Evolutionary conservation across 176 grass and related monocot species (phyloP).

Genomic region (Carex cristatella): DNA sequence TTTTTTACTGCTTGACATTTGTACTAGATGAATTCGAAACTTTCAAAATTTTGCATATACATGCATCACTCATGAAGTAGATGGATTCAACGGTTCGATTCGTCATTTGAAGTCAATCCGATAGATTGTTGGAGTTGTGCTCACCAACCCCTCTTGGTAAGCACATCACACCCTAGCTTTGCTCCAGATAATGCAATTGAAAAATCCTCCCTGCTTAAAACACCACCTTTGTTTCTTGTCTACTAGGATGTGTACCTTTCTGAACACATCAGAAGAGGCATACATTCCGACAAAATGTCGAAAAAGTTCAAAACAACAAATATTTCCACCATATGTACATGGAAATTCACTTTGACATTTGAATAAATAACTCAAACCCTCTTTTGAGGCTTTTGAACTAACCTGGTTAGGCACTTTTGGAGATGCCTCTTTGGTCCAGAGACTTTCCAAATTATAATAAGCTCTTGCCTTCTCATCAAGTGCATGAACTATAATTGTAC

Average conservation of each 20-base stretch:
- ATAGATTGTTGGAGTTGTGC: too few relatives aligned
- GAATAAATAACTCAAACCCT: neutral
- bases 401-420: slow-evolving; percentile 55
- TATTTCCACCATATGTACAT: neutral
- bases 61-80: too few relatives aligned
- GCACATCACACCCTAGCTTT: too few relatives aligned
- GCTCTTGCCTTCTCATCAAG: slow-evolving; percentile 95
- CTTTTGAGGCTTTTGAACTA: neutral
- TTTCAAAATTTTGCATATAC: too few relatives aligned
- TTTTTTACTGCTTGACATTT: too few relatives aligned
- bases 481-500: slow-evolving; percentile 80
- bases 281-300: neutral
- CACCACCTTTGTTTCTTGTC: neutral
- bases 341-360: neutral
- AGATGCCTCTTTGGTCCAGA: slow-evolving; percentile 69
- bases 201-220: neutral
- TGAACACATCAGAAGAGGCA: neutral
- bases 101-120: too few relatives aligned
- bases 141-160: too few relatives aligned
- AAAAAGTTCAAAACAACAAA: neutral
- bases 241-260: neutral
- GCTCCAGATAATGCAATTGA: too few relatives aligned
- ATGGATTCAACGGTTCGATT: too few relatives aligned
- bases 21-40: too few relatives aligned
- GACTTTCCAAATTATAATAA: slow-evolving; percentile 91